phyloP scores from a whole-genome alignment of 257 asterid species.

The Echites panduratus region DNA sequence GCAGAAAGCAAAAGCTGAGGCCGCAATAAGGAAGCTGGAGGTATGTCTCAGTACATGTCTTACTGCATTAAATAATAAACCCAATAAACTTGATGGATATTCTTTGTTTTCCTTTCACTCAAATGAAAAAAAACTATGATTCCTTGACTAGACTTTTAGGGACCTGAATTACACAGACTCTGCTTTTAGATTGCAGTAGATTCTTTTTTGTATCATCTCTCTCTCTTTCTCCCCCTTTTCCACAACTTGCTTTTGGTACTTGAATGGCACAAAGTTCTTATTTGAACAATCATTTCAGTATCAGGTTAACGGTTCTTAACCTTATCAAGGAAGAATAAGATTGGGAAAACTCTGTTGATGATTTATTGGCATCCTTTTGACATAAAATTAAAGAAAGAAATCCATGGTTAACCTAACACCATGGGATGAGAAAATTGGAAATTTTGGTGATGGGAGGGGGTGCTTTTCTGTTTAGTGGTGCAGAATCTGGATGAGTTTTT shows the following conservation, averaged over 20 bases:
- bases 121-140: neutral
- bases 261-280: neutral
- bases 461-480: neutral
- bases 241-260: neutral
- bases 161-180: neutral
- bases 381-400: neutral
- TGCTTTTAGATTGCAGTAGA: neutral
- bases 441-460: neutral
- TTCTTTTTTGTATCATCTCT: neutral
- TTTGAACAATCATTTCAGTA: neutral
- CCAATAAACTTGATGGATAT: neutral
- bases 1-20: conserved; percentile 92
- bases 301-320: neutral
- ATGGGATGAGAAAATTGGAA: neutral
- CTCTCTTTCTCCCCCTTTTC: neutral
- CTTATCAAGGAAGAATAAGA: neutral
- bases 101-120: neutral
- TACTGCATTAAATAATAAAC: neutral
- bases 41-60: conserved; percentile 20
- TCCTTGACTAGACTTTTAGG: neutral
- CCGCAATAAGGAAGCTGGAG: conserved; percentile 73
- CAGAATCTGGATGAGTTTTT: neutral
- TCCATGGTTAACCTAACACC: neutral
- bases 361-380: neutral
- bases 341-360: neutral